Conservation (phyloP, 257 asterid genomes). For the Capsicum rhomboideum region DNA sequence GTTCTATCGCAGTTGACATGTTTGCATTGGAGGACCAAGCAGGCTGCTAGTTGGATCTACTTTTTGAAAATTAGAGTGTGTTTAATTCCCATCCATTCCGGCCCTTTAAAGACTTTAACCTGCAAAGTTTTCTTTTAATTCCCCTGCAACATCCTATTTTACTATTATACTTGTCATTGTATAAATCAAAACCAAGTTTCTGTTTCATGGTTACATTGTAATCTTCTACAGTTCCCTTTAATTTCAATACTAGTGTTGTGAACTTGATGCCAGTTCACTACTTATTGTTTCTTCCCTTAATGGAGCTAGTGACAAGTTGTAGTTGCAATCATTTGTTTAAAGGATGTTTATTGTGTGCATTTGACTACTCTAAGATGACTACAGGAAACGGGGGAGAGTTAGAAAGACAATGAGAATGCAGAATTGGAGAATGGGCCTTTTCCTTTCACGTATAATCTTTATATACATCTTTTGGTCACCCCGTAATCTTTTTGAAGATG, state of each 20-base stretch:
- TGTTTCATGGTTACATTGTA: too few relatives aligned
- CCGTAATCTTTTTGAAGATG: too few relatives aligned
- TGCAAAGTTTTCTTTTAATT: too few relatives aligned
- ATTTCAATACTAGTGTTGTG: too few relatives aligned
- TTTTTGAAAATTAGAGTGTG: neutral
- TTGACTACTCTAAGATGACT: neutral
- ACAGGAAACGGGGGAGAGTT: neutral
- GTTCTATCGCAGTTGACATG: neutral
- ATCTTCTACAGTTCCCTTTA: too few relatives aligned
- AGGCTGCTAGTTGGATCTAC: neutral
- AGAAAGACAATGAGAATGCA: neutral
- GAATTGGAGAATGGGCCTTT: neutral
- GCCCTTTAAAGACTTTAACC: neutral
- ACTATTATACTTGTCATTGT: neutral
- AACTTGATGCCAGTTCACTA: neutral
- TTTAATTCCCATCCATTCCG: neutral
- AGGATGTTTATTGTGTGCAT: neutral
- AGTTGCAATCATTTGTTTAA: neutral
- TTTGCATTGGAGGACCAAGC: neutral
- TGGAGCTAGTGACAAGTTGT: neutral
- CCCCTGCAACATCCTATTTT: too few relatives aligned
- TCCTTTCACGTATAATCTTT: neutral
- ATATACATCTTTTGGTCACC: neutral
- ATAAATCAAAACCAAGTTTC: neutral
- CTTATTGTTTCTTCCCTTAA: neutral